Evolutionary conservation across 495 filamentous ascomycete species (phyloP).

Genomic region (Cairneyella variabilis): DNA sequence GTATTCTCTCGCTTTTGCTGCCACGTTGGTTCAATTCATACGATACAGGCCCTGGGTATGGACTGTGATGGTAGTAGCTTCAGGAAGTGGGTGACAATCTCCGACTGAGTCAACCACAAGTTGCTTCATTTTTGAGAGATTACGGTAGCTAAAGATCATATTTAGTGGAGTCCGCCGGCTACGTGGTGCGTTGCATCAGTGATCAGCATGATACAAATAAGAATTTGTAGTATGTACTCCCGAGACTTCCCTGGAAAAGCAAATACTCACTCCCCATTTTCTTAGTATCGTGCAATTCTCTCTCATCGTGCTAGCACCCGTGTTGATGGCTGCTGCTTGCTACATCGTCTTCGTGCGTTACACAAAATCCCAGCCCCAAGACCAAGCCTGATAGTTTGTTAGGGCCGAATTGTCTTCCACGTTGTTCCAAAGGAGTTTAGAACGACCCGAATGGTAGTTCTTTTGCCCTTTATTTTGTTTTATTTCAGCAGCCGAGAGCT

Average conservation of each 20-base stretch:
- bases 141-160: neutral
- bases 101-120: too few species aligned
- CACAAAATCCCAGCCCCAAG: neutral
- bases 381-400: neutral
- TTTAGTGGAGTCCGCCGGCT: conserved; percentile 44
- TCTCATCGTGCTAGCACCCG: conserved; percentile 33
- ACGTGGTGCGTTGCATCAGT: conserved; percentile 36
- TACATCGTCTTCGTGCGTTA: conserved; percentile 33
- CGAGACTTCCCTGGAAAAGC: too few species aligned
- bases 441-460: too few species aligned
- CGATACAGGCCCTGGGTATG: conserved; percentile 42
- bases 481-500: too few species aligned
- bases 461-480: too few species aligned
- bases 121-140: conserved; percentile 7
- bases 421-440: conserved; percentile 38
- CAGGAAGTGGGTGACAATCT: conserved; percentile 32
- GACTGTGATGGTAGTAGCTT: conserved; percentile 40
- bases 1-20: conserved; percentile 30
- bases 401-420: conserved; percentile 36
- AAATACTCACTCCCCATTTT: too few species aligned
- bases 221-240: too few species aligned
- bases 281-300: conserved; percentile 31
- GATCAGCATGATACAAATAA: conserved; percentile 29
- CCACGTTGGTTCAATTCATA: conserved; percentile 37
- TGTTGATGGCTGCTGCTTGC: conserved; percentile 34